phyloP scores from a whole-genome alignment of 805 yeast genomes.

The Cephaloascus albidus region DNA sequence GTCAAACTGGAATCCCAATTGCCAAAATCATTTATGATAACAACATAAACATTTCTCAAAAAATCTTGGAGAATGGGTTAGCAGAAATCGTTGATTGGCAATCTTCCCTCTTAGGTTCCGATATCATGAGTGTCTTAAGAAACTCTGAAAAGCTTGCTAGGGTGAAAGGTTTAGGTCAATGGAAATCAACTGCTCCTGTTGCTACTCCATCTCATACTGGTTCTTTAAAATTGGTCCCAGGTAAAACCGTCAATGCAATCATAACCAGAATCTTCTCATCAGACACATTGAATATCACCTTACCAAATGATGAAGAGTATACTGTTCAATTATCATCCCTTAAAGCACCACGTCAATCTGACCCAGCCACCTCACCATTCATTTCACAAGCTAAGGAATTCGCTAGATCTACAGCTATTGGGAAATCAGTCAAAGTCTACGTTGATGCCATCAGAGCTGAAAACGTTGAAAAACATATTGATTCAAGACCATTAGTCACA shows the following conservation, averaged over 20 bases:
- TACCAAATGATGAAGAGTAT: constrained; percentile 39
- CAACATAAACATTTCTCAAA: constrained; percentile 62
- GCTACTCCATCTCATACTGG: constrained; percentile 8
- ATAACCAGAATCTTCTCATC: constrained; percentile 57
- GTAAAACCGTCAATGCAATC: constrained; percentile 41
- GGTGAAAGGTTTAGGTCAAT: constrained; percentile 46
- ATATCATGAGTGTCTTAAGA: constrained; percentile 51
- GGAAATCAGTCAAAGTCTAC: constrained; percentile 53
- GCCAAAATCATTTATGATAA: constrained; percentile 61
- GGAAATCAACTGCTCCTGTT: constrained; percentile 29
- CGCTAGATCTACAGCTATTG: constrained; percentile 59
- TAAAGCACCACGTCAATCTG: constrained; percentile 64
- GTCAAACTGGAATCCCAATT: constrained; percentile 51
- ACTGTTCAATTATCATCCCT: constrained; percentile 72
- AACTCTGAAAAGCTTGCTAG: constrained; percentile 58
- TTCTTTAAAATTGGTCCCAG: constrained; percentile 23
- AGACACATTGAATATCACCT: constrained; percentile 54
- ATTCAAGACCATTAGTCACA: constrained; percentile 58
- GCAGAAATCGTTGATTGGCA: constrained; percentile 81
- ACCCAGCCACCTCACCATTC: constrained; percentile 44
- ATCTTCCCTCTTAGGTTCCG: constrained; percentile 55
- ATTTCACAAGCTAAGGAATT: constrained; percentile 66
- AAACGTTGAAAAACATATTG: constrained; percentile 44
- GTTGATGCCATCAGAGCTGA: constrained; percentile 60
- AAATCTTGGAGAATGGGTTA: constrained; percentile 57